Base-by-base conservation (phyloP, 179 eudicot genomes). In the Spergularia azorica region DNA sequence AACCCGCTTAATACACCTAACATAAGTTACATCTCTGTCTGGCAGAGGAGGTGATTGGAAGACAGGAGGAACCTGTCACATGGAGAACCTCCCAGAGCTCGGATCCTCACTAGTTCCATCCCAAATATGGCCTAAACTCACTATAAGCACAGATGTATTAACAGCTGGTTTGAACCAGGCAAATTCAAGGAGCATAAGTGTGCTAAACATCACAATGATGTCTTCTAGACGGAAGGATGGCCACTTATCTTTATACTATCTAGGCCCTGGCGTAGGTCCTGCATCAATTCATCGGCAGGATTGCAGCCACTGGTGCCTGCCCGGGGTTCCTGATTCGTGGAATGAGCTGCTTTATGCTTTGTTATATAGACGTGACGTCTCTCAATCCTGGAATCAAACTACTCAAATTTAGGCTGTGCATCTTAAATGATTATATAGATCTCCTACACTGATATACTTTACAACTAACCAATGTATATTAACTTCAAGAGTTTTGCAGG, bases 241-340 rank as follows among this genome's bases (percentile, higher is more conserved):
- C n/a, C 97, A 93, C 73, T 87, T 92, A 14, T 91, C 97, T 13
- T 54, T 93, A 60, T 93, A 93, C 79, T 89, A 91, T 75, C 78
- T 85, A 70, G 91, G 92, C 38, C 88, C 89, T 2, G 80, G 74
- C 15, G 71, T 18, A 15, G 86, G 87, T 12, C 90, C 87, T 8
- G 91, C 95, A 8, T 79, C 97, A 11, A 11, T 84, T 50, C 87
- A 83, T 39, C 81, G 90, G 79, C 97, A 93, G 83, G 97, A 93
- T 65, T 92, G 97, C 83, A 92, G 97, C 83, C 97, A 92, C 64
- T 92, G 97, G 97, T 92, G 97, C 67, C 88, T 92, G 6, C 97
- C 97, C 6, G 97, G 95, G 14, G 94, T 92, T 41, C 97, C 97
- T 9, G 95, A 92, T 77, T 54, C 91, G 46, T 92, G 95, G 97